Percentiles rank a stretch among this genome's conserved stretches.
Conservation (phyloP, 768 basidiomycete genomes). For the Steccherinum ochraceum region DNA sequence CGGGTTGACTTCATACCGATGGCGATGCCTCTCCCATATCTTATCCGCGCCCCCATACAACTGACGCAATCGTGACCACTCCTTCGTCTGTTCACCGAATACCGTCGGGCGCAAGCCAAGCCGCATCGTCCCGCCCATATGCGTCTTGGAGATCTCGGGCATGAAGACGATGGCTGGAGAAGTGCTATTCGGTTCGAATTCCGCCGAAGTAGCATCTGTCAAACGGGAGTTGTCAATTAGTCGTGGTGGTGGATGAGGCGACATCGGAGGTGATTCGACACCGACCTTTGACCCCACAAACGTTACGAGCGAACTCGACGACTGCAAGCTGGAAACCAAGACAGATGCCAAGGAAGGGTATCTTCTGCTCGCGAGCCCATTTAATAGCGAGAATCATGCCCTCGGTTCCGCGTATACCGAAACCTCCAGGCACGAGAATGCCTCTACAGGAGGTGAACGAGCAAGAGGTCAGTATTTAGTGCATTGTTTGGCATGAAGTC, state of each 20-base stretch:
- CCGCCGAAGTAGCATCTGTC: conserved; percentile 78
- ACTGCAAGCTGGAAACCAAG: conserved; percentile 97
- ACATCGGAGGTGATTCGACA: conserved; percentile 2
- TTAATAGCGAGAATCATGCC: conserved; percentile 99
- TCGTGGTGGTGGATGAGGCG: background rate
- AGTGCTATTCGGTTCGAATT: conserved; percentile 59
- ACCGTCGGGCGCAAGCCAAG: conserved; percentile 96
- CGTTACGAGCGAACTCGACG: conserved; percentile 87
- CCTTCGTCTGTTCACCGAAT: conserved; percentile 64
- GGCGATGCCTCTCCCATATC: conserved; percentile 96
- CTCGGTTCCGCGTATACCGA: conserved; percentile 88
- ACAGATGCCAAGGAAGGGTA: conserved; percentile 95
- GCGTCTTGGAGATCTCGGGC: conserved; percentile 97
- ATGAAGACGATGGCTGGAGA: conserved; percentile 89
- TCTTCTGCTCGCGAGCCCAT: conserved; percentile 91
- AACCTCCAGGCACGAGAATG: conserved; percentile 96
- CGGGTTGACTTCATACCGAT: conserved; percentile 96
- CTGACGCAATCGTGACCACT: conserved; percentile 65
- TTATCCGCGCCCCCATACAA: conserved; percentile 77
- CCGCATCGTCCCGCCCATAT: conserved; percentile 99
- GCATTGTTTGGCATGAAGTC: background rate
- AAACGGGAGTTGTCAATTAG: background rate
- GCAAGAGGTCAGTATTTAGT: conserved; percentile 4
- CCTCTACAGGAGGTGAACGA: conserved; percentile 48
- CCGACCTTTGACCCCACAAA: conserved; percentile 64